Evolutionary conservation across 345 rosid genomes (phyloP).

Genomic region (Brassica carinata): DNA sequence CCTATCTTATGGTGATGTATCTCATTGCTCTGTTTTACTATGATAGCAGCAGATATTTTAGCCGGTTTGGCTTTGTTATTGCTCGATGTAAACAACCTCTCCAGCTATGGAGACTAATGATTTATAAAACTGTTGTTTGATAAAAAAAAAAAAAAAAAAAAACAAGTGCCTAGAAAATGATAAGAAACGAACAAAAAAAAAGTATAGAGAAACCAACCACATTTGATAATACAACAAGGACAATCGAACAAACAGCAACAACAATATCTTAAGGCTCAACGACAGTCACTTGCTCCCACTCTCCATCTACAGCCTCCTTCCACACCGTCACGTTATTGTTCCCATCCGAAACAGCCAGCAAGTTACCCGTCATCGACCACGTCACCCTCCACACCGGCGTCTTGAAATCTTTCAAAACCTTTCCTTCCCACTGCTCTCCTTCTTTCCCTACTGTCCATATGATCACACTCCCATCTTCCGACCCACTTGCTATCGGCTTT

Average conservation of each 20-base stretch:
- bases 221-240: constrained; percentile 1
- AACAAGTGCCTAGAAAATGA: neutral
- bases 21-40: too few relatives aligned
- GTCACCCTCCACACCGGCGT: constrained; percentile 63
- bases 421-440: constrained; percentile 66
- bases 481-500: constrained; percentile 64
- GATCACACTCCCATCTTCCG: constrained; percentile 64
- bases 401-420: constrained; percentile 59
- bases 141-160: too few relatives aligned
- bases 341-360: constrained; percentile 62
- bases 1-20: too few relatives aligned
- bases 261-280: constrained; percentile 45
- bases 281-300: constrained; percentile 56
- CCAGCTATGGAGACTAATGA: too few relatives aligned
- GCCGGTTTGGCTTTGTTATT: too few relatives aligned
- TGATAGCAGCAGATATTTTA: too few relatives aligned
- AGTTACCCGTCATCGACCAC: constrained; percentile 64
- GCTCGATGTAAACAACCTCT: too few relatives aligned
- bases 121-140: too few relatives aligned
- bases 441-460: constrained; percentile 61
- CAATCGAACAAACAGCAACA: neutral
- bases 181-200: neutral
- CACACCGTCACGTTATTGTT: constrained; percentile 56
- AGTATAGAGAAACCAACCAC: constrained; percentile 4
- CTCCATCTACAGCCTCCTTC: constrained; percentile 42